Evolutionary conservation across 495 filamentous ascomycete genomes (phyloP), one percentile per base, ranked within the genome.

Genomic region (Endocarpon pusillum): DNA sequence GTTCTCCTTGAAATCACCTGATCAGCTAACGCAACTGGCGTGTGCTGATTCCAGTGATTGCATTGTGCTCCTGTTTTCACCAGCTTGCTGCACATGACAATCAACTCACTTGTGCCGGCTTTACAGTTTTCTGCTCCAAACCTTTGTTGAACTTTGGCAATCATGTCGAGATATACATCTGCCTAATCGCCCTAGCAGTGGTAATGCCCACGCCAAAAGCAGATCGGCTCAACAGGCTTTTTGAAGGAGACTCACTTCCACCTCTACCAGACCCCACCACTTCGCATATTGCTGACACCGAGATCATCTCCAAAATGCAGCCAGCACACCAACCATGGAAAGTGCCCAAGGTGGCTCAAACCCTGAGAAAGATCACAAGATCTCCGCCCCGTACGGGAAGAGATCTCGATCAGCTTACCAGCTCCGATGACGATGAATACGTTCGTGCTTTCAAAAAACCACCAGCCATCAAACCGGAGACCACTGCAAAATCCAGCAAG

Each of bases 401-500:
- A 5, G 12, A 14, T 5, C 4, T 14, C 5, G 28, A 31, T 14
- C 28, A 31, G 4, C 12, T 15, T 14, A 7, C 12, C 5, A 14
- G 28, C 28, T 5, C 12, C 19, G 28, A 31, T 15, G 28, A 31
- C 28, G 23, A 25, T 25, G 28, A 31, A 31, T 31, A 31, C 19
- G 12, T 31, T 17, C 7, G 12, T 6, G 28, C 28, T 7, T 31
- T 5, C 19, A 31, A 14, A 14, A 6, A 7, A 5, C n/a, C n/a
- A n/a, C n/a, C n/a, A n/a, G 4, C 14, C 7, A 17, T 31, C 28
- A 31, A 31, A 31, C 28, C 28, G 4, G 12, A 4, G 12, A n/a
- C 19, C 7, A 31, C 7, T 7, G 28, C 28, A 5, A 31, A 31
- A 17, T 5, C 28, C 5, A 5, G 19, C 12, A 25, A 25, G 12